These are phyloP conservation scores for Claviceps humidiphila DNA, from an alignment of 2,329 filamentous ascomycete species.

Conservation along the genomic window DNA sequence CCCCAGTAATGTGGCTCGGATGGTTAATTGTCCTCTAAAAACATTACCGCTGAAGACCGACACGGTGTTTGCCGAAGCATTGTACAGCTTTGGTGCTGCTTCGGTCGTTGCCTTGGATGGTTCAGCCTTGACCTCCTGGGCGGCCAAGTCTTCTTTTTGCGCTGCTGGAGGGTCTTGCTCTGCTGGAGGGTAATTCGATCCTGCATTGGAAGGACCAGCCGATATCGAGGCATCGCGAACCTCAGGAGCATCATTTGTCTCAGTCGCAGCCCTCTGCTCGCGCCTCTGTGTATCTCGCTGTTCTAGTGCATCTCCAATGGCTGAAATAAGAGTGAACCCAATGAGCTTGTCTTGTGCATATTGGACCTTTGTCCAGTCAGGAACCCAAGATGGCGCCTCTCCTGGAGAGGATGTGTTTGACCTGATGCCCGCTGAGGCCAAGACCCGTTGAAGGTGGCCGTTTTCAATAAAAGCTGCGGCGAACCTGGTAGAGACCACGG, in stretches of 20 bases:
- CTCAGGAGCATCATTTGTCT: not conserved
- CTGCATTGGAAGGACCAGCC: not conserved
- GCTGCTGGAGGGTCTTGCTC: no score
- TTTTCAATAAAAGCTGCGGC: slow-evolving; percentile 4
- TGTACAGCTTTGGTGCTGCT: not conserved
- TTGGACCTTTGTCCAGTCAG: slow-evolving; percentile 5
- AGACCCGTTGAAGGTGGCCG: slow-evolving; percentile 1
- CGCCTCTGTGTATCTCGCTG: not conserved
- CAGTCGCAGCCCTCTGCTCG: not conserved
- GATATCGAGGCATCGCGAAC: no score
- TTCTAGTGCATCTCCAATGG: not conserved
- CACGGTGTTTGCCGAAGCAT: not conserved
- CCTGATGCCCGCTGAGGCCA: slow-evolving; percentile 4
- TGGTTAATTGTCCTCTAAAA: not conserved
- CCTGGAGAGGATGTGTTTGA: not conserved
- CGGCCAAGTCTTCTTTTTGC: not conserved
- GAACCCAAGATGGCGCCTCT: slow-evolving; percentile 5
- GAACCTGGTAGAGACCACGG: slow-evolving; percentile 3
- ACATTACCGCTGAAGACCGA: not conserved
- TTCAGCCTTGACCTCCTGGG: not conserved
- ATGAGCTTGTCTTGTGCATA: slow-evolving; percentile 3
- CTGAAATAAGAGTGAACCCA: not conserved
- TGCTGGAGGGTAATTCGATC: not conserved
- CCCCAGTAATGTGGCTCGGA: not conserved
- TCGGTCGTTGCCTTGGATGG: not conserved